A percentile compares a stretch with the other conserved stretches of the same genome.
Evolutionary conservation across 768 basidiomycete species (phyloP).

Genomic region (Hygrocybe coccinea): DNA sequence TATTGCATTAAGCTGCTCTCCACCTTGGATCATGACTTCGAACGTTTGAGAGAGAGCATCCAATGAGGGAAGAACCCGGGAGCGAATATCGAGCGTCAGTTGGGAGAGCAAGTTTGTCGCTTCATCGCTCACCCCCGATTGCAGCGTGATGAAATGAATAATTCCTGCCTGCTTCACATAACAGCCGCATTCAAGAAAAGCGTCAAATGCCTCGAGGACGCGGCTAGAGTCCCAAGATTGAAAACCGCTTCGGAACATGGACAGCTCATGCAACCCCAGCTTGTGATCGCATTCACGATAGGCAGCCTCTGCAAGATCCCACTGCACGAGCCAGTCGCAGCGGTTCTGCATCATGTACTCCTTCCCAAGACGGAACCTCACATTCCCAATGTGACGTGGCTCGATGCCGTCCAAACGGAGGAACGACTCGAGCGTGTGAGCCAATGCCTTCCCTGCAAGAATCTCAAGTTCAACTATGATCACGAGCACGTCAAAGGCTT

Average conservation of each 20-base stretch:
- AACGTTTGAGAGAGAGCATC: not conserved
- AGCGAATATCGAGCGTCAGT: not conserved
- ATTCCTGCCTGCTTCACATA: not conserved
- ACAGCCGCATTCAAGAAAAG: not conserved
- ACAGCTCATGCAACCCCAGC: not conserved
- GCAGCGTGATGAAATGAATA: not conserved
- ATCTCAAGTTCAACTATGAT: not conserved
- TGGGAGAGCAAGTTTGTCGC: not conserved
- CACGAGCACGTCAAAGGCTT: not conserved
- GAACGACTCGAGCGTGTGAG: not conserved
- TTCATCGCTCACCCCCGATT: not conserved
- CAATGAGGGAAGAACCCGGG: not conserved
- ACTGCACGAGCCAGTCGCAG: not conserved
- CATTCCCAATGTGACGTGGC: not conserved
- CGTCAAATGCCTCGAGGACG: not conserved
- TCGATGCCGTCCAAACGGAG: not conserved
- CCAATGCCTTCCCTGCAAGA: not conserved
- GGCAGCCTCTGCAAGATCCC: not conserved
- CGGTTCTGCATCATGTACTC: not conserved
- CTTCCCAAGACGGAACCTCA: not conserved
- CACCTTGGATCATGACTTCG: not conserved
- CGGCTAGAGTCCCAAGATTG: not conserved
- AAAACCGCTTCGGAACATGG: not conserved
- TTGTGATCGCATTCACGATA: not conserved
- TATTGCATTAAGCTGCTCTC: not conserved